Evolutionary conservation across 2,329 filamentous ascomycete genomes (phyloP), one percentile per base, ranked within the genome.

Genomic region (Beauveria sp.): DNA sequence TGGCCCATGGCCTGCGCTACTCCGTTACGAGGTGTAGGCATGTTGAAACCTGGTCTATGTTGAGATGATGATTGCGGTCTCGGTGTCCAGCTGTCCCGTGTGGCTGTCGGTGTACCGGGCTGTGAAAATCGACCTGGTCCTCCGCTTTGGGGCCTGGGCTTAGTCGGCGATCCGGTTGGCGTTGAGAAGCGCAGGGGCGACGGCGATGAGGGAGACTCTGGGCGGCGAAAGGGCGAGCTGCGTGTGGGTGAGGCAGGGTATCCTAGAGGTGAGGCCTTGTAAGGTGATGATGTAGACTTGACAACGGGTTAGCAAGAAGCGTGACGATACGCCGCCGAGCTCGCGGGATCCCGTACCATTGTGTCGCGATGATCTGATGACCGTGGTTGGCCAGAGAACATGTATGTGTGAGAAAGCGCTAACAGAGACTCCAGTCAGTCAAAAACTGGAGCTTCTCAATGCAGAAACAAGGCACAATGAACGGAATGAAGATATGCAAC

Each of bases 211-310:
- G 85, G 83, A 22, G 84, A 85, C 66, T 84, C 83, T 58, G 83
- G 79, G 66, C 84, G 76, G 62, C 84, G 81, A 70, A 88, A 88
- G 14, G 85, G 85, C 55, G 85, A 88, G 69, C 77, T 82, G 71
- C 89, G 84, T 20, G 71, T 69, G 22, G 74, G 72, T 66, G 84
- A 82, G 52, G 88, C 87, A 65, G 86, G 86, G 74, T 88, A 90
- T 63, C 87, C 87, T 63, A 90, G 76, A 59, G 86, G 86, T 26
- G 87, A 90, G 16, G 87, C 86, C 72, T 89, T 90, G 74, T 88
- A 90, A 61, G 83, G 77, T 55, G 78, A 71, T 61, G 76, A 79
- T 72, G 78, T 81, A 71, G 78, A 80, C 84, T 82, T 70, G 41
- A 20, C 10, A n/a, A 34, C 16, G 7, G 6, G 47, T 59, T 44